These are phyloP conservation scores for Cystoderma amianthinum DNA, from an alignment of 768 basidiomycete species.

Conservation along the genomic window DNA sequence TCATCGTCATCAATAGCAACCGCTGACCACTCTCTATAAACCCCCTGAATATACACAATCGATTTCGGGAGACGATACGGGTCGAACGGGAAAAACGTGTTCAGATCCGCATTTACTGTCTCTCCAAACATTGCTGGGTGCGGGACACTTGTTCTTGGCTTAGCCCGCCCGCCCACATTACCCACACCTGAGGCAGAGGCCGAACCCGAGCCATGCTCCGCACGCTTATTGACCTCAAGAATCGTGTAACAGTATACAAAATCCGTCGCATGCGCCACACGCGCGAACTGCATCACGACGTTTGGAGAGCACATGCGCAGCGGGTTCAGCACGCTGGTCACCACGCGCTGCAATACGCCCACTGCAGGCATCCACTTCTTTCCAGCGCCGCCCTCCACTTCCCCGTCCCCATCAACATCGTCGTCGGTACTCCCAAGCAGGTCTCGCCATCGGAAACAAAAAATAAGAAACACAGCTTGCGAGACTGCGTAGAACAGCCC, in stretches of 20 bases:
- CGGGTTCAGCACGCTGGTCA: conserved; percentile 83
- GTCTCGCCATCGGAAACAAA: conserved; percentile 97
- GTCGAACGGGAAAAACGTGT: conserved; percentile 97
- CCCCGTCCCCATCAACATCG: conserved; percentile 41
- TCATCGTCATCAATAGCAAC: conserved; percentile 76
- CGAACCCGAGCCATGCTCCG: conserved; percentile 32
- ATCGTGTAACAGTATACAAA: conserved; percentile 95
- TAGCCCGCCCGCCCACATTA: neutral
- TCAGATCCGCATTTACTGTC: conserved; percentile 60
- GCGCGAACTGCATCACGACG: conserved; percentile 92
- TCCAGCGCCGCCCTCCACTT: conserved; percentile 13
- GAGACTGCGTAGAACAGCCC: conserved; percentile 87
- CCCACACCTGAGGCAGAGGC: conserved; percentile 1
- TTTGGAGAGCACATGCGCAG: conserved; percentile 86
- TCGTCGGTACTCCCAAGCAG: conserved; percentile 58
- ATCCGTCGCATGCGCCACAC: conserved; percentile 80
- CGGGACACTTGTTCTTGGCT: conserved; percentile 5
- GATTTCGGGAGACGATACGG: conserved; percentile 89
- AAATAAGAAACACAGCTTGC: conserved; percentile 92
- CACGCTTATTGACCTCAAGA: conserved; percentile 80
- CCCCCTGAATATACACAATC: conserved; percentile 63
- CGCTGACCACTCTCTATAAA: conserved; percentile 87
- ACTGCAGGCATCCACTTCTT: conserved; percentile 86
- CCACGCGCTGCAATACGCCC: conserved; percentile 68
- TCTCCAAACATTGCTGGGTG: conserved; percentile 21